A percentile compares a stretch with the other conserved stretches of the same genome.
Evolutionary conservation across 257 asterid genomes (phyloP).

Genomic region (Cruciata laevipes): DNA sequence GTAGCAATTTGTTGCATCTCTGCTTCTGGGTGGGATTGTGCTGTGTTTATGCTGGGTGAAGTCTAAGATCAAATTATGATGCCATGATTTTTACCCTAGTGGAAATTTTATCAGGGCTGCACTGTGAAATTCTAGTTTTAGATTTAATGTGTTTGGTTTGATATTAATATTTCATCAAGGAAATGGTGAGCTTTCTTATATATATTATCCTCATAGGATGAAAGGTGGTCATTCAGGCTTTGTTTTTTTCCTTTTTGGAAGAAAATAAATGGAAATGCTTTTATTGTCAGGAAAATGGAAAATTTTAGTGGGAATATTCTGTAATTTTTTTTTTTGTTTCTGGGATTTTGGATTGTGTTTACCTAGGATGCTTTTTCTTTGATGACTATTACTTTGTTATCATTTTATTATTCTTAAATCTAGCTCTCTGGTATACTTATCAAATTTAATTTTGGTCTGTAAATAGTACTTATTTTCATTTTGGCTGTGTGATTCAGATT

Average conservation of each 20-base stretch:
- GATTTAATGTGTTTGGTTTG: too few relatives aligned
- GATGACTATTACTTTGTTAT: background rate
- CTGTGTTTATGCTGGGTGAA: background rate
- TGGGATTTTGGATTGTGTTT: background rate
- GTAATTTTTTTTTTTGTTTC: background rate
- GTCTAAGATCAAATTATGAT: background rate
- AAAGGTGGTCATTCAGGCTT: background rate
- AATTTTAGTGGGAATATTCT: background rate
- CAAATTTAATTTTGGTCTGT: background rate
- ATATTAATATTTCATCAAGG: too few relatives aligned
- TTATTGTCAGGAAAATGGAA: background rate
- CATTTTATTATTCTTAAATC: background rate
- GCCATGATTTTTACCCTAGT: background rate
- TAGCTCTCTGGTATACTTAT: background rate
- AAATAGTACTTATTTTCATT: too few relatives aligned
- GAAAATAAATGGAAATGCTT: background rate
- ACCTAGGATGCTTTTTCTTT: too few relatives aligned
- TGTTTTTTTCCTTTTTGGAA: too few relatives aligned
- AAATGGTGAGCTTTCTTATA: too few relatives aligned
- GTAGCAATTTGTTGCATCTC: background rate
- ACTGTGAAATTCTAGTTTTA: background rate
- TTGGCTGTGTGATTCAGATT: conserved; percentile 41
- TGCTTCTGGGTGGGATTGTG: background rate
- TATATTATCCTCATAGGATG: too few relatives aligned
- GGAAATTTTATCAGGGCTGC: background rate